Base-by-base conservation (phyloP, 2,329 filamentous ascomycete genomes). In the Delphinella strobiligena region DNA sequence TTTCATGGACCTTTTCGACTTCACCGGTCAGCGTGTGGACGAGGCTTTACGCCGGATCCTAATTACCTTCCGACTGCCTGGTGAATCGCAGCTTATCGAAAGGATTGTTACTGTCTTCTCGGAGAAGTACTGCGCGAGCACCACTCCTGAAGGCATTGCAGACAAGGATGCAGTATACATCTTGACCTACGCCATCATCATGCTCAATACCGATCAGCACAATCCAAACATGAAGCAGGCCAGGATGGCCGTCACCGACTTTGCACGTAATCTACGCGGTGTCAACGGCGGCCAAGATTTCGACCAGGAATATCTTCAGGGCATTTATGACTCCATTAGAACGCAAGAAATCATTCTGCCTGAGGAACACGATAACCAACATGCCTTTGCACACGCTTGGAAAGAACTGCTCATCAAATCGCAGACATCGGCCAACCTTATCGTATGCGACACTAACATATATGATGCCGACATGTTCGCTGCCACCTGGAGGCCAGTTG, bases 381-480 rank as follows among this genome's bases (percentile, higher is more conserved):
- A 94, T 62, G 88, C 87, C 1, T 96, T 96, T 55, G 89, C 96
- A 58, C 91, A 93, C 61, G 89, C 91, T 2, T 98, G 91, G 91
- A 89, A 89, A 58, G 91, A 98, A 59, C 66, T 98, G 9, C 66
- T 96, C 31, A 64, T 87, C 47, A 96, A 96, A 63, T 81, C 87
- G 0, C 78, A 83, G 48, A 75, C 77, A 5, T 76, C 85, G 1
- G 79, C 82, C 1, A 74, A 80, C 37, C 68, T 96, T 33, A 66
- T 82, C 24, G 68, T 89, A 19, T 93, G 87, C 57, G 74, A 93
- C 49, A 94, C 89, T 4, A 96, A 95, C 55, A 78, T 93, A 30
- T 98, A 86, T 59, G 93, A 98, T 60, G 85, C 88, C 3, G 88
- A 98, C 56, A 95, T 98, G 85, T 98, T 98, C 59, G 79, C 82